Evolutionary conservation across 305 asterid genomes (phyloP), one percentile per base, ranked within the genome.

Genomic region (Stenogyne calaminthoides): DNA sequence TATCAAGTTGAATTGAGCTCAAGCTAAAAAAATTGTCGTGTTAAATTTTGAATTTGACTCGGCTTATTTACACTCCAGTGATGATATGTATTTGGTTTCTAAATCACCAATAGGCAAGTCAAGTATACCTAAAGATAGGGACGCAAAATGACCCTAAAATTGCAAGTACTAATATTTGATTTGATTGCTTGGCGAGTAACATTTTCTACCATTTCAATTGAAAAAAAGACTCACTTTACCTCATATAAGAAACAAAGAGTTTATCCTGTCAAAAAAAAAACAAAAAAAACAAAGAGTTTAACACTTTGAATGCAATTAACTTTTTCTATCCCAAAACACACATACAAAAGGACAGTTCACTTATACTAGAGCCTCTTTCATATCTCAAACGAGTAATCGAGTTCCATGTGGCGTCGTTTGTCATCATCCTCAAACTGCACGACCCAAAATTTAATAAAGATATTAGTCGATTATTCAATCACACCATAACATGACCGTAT

Each of bases 391-490:
- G 87, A 80, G 78, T 89, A 91, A 73, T 82, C 51, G 67, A 89
- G 88, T 84, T 91, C 92, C 92, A 91, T 60, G 67, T 89, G 84
- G 59, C 83, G 70, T 77, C 89, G 86, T 46, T 67, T 85, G 71
- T 89, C 97, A 54, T 89, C 94, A 7, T 91, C 97, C 75, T 82
- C 84, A 67, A 88, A 90, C 97, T 90, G 88, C 78, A 78, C 25
- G 9, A 74, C 61, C 71, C 25, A 18, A 46, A 76, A 67, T 52
- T 1, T 18, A n/a, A 79, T 42, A 47, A 59, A 58, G 51, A 57
- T 0, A 20, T 36, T 14, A 64, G 54, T 18, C n/a, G 9, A 29
- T 34, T 46, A 15, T 63, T 29, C 29, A 11, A 25, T 27, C 27
- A 32, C 4, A 32, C 36, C 36, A 32, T 32, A 32, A 0, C 36